Conservation (phyloP, 768 basidiomycete genomes). For the Termitomyces titanicus region DNA sequence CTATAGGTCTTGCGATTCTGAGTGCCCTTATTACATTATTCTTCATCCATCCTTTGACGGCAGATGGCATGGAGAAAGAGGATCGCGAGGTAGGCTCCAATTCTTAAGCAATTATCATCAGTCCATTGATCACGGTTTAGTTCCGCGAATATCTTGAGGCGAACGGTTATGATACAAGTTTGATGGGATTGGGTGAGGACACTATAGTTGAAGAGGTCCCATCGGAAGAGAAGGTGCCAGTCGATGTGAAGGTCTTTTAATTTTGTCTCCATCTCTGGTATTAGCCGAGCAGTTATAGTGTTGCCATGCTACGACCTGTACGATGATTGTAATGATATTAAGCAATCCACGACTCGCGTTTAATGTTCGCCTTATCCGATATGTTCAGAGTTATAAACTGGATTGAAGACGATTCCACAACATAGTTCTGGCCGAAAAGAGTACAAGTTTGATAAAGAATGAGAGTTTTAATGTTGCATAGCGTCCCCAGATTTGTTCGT, state of each 20-base stretch:
- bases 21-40: constrained; percentile 72
- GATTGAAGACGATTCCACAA: background rate
- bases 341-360: background rate
- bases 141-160: constrained; percentile 82
- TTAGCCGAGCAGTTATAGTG: background rate
- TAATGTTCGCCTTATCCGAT: background rate
- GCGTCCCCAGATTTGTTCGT: constrained; percentile 42
- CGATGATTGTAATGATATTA: background rate
- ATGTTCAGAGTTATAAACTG: background rate
- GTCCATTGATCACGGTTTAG: constrained; percentile 24
- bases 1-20: constrained; percentile 62
- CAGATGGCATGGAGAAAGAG: constrained; percentile 78
- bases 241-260: constrained; percentile 9
- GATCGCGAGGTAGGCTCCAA: constrained; percentile 50
- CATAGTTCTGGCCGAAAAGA: background rate
- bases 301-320: background rate
- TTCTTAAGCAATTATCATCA: background rate
- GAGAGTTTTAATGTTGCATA: constrained; percentile 49
- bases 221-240: constrained; percentile 18
- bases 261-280: background rate
- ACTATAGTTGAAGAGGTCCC: constrained; percentile 17
- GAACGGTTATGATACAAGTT: constrained; percentile 74
- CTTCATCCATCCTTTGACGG: constrained; percentile 69
- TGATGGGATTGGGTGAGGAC: constrained; percentile 54
- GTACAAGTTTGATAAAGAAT: background rate